phyloP scores from a whole-genome alignment of 306 rosid genomes.

The Corylus heterophylla region DNA sequence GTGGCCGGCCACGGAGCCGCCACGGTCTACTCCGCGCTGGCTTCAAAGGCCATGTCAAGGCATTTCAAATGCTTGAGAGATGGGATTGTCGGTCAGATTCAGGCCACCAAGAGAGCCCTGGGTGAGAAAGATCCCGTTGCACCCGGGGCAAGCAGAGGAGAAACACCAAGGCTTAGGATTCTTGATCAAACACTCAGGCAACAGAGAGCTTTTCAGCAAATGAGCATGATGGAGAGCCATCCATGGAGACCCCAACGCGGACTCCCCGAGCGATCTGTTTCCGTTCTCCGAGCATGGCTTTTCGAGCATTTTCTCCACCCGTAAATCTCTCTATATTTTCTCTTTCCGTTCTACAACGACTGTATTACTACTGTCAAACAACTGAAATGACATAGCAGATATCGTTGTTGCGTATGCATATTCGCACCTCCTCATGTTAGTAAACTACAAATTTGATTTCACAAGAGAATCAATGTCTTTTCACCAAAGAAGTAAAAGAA shows the following conservation, averaged over 20 bases:
- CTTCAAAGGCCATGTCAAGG: conserved; percentile 86
- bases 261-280: conserved; percentile 90
- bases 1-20: conserved; percentile 82
- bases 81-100: conserved; percentile 66
- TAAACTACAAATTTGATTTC: conserved; percentile 44
- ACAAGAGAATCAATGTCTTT: conserved; percentile 50
- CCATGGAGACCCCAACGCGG: conserved; percentile 99
- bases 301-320: conserved; percentile 98
- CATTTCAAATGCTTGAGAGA: conserved; percentile 82
- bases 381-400: too few species aligned
- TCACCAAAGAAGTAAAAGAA: conserved; percentile 14
- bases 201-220: conserved; percentile 88
- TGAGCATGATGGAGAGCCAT: conserved; percentile 85
- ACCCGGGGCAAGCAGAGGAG: conserved; percentile 77
- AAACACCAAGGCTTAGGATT: conserved; percentile 81
- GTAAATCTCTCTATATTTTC: conserved; percentile 39
- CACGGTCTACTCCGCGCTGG: conserved; percentile 78
- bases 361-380: too few species aligned
- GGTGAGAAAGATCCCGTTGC: conserved; percentile 81
- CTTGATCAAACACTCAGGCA: conserved; percentile 79
- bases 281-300: conserved; percentile 92
- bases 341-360: too few species aligned
- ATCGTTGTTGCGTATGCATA: too few species aligned
- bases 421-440: not conserved
- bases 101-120: conserved; percentile 61